phyloP scores from a whole-genome alignment of 2,329 filamentous ascomycete genomes.

The Fusarium sp. region DNA sequence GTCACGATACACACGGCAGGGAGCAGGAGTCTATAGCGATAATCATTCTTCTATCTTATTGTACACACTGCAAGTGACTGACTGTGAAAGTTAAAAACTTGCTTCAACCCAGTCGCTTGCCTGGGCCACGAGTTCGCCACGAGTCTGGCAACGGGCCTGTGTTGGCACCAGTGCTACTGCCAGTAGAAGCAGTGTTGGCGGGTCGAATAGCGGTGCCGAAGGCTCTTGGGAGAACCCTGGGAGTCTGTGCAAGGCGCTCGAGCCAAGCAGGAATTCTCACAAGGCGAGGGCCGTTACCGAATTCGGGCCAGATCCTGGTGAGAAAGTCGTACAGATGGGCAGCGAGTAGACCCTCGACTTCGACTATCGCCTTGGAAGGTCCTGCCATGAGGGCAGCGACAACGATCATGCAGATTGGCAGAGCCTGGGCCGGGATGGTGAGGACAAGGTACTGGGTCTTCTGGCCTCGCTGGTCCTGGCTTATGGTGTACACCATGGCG shows the following conservation, averaged over 20 bases:
- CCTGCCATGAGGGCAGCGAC: constrained; percentile 76
- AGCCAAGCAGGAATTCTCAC: constrained; percentile 81
- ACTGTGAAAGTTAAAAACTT: rapidly evolving
- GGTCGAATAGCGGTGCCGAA: constrained; percentile 70
- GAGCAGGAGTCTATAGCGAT: constrained; percentile 7
- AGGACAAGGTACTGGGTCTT: constrained; percentile 85
- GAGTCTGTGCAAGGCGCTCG: constrained; percentile 71
- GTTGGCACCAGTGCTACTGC: constrained; percentile 57
- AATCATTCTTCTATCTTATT: constrained; percentile 15
- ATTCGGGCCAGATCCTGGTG: constrained; percentile 87
- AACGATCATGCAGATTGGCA: constrained; percentile 84
- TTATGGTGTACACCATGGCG: constrained; percentile 85
- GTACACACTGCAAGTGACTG: neutral
- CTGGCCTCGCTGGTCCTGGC: constrained; percentile 84
- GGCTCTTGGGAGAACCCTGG: constrained; percentile 33
- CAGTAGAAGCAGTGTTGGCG: constrained; percentile 50
- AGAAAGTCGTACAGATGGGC: constrained; percentile 94
- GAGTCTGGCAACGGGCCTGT: constrained; percentile 69
- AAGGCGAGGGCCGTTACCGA: constrained; percentile 84
- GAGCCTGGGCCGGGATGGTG: constrained; percentile 82
- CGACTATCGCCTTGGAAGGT: constrained; percentile 68
- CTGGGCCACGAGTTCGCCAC: constrained; percentile 73
- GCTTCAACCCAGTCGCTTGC: constrained; percentile 69
- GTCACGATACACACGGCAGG: neutral
- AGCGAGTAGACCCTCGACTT: constrained; percentile 83